These are phyloP conservation scores for Lactuca saligna DNA, from an alignment of 129 eudicot genomes.

Conservation along the genomic window DNA sequence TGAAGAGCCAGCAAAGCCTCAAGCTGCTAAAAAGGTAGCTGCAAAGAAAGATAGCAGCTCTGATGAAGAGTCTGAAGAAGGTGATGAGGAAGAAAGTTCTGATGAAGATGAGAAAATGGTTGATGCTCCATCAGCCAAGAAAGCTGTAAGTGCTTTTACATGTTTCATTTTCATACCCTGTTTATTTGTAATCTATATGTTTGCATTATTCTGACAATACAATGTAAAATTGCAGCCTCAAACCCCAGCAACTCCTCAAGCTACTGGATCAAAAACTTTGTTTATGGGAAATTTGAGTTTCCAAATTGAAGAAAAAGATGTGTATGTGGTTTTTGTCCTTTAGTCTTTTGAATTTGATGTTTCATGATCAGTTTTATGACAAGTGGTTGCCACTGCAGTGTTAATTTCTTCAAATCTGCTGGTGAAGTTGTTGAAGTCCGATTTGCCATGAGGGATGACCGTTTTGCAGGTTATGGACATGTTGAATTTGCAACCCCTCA, in stretches of 20 bases:
- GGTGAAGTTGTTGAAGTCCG: constrained; percentile 78
- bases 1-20: constrained; percentile 40
- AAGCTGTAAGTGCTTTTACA: constrained; percentile 41
- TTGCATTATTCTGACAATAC: not conserved
- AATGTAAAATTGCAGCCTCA: constrained; percentile 49
- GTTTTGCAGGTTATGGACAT: constrained; percentile 85
- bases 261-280: constrained; percentile 70
- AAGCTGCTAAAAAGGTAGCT: constrained; percentile 31
- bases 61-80: constrained; percentile 47
- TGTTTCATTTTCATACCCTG: not conserved
- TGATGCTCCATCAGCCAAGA: constrained; percentile 51
- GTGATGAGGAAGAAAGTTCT: constrained; percentile 41
- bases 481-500: constrained; percentile 80
- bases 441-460: constrained; percentile 48
- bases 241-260: constrained; percentile 64
- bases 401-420: constrained; percentile 61
- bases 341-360: not conserved
- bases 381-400: constrained; percentile 33
- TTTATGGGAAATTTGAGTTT: constrained; percentile 82
- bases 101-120: constrained; percentile 66
- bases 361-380: constrained; percentile 2
- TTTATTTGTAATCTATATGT: not conserved
- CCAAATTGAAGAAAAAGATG: constrained; percentile 47
- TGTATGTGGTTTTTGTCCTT: constrained; percentile 44
- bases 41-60: constrained; percentile 30